phyloP scores from a whole-genome alignment of 2,329 filamentous ascomycete genomes.

The Clarireedia sp. region DNA sequence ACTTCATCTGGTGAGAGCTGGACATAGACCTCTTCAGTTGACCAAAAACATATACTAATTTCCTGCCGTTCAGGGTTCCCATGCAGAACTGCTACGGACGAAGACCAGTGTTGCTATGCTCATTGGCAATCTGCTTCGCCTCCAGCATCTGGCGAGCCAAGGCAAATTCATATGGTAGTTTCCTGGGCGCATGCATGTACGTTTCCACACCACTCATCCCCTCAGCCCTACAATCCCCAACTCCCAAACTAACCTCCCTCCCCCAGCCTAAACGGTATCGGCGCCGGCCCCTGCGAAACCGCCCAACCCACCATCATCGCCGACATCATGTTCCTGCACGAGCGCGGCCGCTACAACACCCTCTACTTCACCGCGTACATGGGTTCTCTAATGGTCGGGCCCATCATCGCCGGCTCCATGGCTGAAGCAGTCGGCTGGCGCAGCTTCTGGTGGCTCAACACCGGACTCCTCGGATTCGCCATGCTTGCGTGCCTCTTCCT shows the following conservation, averaged over 20 bases:
- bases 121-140: conserved; percentile 36
- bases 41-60: not conserved
- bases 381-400: conserved; percentile 51
- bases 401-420: conserved; percentile 54
- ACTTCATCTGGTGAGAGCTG: conserved; percentile 38
- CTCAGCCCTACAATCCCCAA: not conserved
- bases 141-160: conserved; percentile 45
- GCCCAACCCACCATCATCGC: conserved; percentile 55
- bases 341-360: conserved; percentile 47
- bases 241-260: not conserved
- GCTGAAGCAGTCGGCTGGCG: conserved; percentile 49
- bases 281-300: conserved; percentile 54
- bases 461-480: conserved; percentile 42
- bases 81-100: conserved; percentile 40
- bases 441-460: conserved; percentile 60
- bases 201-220: not conserved
- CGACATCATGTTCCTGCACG: conserved; percentile 57
- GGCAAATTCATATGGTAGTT: conserved; percentile 49
- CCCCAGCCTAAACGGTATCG: conserved; percentile 48
- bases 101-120: conserved; percentile 39
- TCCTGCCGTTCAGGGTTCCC: conserved; percentile 31
- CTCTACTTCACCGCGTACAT: conserved; percentile 55
- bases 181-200: conserved; percentile 52
- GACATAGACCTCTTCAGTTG: no score
- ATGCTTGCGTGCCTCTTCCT: conserved; percentile 47